phyloP scores from a whole-genome alignment of 192 early-diverging fungal genomes.

The Coemansia sp. region DNA sequence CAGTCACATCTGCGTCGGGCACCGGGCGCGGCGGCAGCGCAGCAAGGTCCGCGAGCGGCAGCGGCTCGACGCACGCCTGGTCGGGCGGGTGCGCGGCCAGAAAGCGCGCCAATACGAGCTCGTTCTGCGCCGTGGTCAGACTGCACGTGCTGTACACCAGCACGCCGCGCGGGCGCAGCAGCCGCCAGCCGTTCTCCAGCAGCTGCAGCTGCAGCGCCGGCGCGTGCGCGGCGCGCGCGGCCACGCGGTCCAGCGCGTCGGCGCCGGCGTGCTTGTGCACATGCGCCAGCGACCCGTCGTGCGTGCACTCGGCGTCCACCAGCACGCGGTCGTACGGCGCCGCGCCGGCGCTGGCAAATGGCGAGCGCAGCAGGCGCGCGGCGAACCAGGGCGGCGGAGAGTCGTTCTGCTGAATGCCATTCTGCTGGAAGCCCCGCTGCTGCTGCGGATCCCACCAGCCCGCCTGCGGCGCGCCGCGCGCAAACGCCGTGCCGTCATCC shows the following conservation, averaged over 20 bases:
- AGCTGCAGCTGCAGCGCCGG: constrained; percentile 57
- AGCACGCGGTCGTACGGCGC: constrained; percentile 66
- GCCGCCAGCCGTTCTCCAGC: constrained; percentile 69
- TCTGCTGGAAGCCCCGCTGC: too few species aligned
- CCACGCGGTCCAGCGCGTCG: constrained; percentile 75
- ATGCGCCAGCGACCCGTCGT: constrained; percentile 85
- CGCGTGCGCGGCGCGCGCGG: constrained; percentile 62
- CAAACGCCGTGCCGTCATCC: constrained; percentile 80
- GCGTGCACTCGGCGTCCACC: constrained; percentile 76
- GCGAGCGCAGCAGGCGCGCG: constrained; percentile 60
- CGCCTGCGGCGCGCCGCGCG: constrained; percentile 57
- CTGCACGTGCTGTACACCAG: constrained; percentile 89
- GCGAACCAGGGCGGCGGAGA: constrained; percentile 90
- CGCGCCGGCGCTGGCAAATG: constrained; percentile 50
- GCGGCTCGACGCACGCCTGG: constrained; percentile 26
- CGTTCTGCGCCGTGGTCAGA: constrained; percentile 75
- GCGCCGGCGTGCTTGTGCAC: constrained; percentile 78
- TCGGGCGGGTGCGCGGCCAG: constrained; percentile 40
- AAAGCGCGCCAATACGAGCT: constrained; percentile 79
- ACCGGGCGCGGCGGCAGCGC: constrained; percentile 8
- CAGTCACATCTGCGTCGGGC: constrained; percentile 16
- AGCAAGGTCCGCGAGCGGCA: background rate
- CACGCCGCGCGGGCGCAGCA: constrained; percentile 70
- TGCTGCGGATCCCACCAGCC: constrained; percentile 49
- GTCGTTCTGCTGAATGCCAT: too few species aligned